These are phyloP conservation scores for Penicillium cosmopolitanum DNA, from an alignment of 495 filamentous ascomycete species.

Conservation along the genomic window DNA sequence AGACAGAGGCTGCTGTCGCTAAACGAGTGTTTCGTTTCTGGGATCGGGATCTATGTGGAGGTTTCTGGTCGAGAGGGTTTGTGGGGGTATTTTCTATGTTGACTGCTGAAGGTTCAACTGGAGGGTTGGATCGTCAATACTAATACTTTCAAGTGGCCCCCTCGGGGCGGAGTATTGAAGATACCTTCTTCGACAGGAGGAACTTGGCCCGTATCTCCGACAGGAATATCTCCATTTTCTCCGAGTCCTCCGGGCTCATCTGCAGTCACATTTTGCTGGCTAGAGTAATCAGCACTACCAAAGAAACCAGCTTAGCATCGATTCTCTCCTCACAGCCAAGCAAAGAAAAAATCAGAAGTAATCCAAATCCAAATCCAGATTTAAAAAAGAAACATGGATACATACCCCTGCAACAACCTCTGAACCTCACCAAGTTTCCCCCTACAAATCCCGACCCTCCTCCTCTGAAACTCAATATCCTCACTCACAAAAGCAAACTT, in stretches of 20 bases:
- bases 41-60: not conserved
- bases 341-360: too few relatives aligned
- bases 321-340: not conserved
- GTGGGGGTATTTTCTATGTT: not conserved
- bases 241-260: not conserved
- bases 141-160: too few relatives aligned
- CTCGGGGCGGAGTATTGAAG: not conserved
- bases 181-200: not conserved
- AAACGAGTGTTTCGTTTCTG: slow-evolving; percentile 1
- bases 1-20: not conserved
- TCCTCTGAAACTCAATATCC: slow-evolving; percentile 2
- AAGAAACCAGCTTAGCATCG: not conserved
- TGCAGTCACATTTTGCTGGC: not conserved
- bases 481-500: slow-evolving; percentile 3
- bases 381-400: not conserved
- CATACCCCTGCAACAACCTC: slow-evolving; percentile 2
- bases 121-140: too few relatives aligned
- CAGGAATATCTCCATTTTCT: not conserved
- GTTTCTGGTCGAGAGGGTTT: not conserved
- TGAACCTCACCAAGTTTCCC: not conserved
- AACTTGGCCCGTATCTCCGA: not conserved
- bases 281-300: slow-evolving; percentile 4
- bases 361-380: too few relatives aligned
- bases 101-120: not conserved
- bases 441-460: not conserved